Base-by-base conservation (phyloP, 1,284 basidiomycete species). In the Heimioporus punctisporus region DNA sequence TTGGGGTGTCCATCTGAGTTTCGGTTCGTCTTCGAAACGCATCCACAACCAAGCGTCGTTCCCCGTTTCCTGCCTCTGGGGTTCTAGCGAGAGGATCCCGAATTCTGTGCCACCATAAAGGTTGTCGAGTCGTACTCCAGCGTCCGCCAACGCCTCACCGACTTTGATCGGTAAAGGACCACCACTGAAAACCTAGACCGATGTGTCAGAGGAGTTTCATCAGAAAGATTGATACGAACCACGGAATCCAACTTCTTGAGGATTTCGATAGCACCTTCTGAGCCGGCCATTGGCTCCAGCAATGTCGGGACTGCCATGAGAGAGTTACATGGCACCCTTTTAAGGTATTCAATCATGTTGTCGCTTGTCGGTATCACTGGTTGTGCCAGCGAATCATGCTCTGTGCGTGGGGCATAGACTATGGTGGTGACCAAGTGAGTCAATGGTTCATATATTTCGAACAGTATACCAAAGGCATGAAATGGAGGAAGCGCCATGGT, bases 31-130 rank as follows among this genome's bases (percentile, higher is more conserved):
- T 3, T 55, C 17, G 27, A 74, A 59, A 17, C 50, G 49, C 48
- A 69, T 47, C 69, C 69, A 75, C 31, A 57, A 48, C 74, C 75
- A 76, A 25, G 68, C 64, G 15, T 60, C 62, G n/a, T 62, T 59
- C 1, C 49, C 51, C 17, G 58, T 51, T 12, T 66, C 56, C 23
- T 56, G 11, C n/a, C 49, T 52, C 17, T 24, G 19, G 8, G 44
- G 12, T 0, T 15, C 10, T 7, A 17, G 40, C 4, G 57, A 39
- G 6, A 59, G 59, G 21, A 42, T 19, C 6, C 66, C 70, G 8
- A 67, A 70, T 40, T 68, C 69, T 3, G 69, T 69, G 17, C 56
- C 68, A 4, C 69, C 66, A 41, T 68, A 72, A 21, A 49, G 49
- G 10, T 42, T 48, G 1, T 25, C 19, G 4, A 68, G 30, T 8